A percentile compares a stretch with the other conserved stretches of the same genome.
Conservation (phyloP, 805 yeast species). For the Yarrowia keelungensis region DNA sequence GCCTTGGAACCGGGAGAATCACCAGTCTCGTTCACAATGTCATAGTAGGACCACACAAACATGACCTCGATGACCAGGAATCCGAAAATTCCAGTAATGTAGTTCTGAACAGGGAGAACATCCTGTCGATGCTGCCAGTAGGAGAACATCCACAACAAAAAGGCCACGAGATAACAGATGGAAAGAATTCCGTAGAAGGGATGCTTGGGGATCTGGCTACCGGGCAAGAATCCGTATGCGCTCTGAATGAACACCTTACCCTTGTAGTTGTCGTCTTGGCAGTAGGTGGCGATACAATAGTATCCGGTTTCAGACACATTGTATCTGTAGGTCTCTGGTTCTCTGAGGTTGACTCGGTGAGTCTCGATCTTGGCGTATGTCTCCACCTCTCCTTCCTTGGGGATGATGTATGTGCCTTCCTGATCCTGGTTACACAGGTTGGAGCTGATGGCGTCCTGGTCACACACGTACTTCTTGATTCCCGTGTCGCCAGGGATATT, state of each 20-base stretch:
- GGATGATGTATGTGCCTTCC: slow-evolving; percentile 68
- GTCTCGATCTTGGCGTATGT: slow-evolving; percentile 63
- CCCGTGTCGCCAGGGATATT: slow-evolving; percentile 40
- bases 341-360: slow-evolving; percentile 61
- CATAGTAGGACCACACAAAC: slow-evolving; percentile 90
- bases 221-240: slow-evolving; percentile 88
- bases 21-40: slow-evolving; percentile 72
- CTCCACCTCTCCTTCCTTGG: slow-evolving; percentile 53
- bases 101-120: slow-evolving; percentile 86
- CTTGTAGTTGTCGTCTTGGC: slow-evolving; percentile 55
- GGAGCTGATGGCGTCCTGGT: slow-evolving; percentile 64
- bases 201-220: slow-evolving; percentile 87
- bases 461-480: slow-evolving; percentile 70
- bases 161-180: slow-evolving; percentile 78
- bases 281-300: slow-evolving; percentile 80
- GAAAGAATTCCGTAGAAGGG: slow-evolving; percentile 88
- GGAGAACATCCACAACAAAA: slow-evolving; percentile 84
- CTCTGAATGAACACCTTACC: slow-evolving; percentile 85
- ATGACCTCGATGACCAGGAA: slow-evolving; percentile 85
- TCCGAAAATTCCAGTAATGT: slow-evolving; percentile 82
- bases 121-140: slow-evolving; percentile 86
- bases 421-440: slow-evolving; percentile 63
- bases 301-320: slow-evolving; percentile 79
- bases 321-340: slow-evolving; percentile 68
- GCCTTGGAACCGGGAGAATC: slow-evolving; percentile 63